A percentile compares a stretch with the other conserved stretches of the same genome.
These are phyloP conservation scores for Apocynum venetum DNA, from an alignment of 257 asterid genomes.

Conservation along the genomic window DNA sequence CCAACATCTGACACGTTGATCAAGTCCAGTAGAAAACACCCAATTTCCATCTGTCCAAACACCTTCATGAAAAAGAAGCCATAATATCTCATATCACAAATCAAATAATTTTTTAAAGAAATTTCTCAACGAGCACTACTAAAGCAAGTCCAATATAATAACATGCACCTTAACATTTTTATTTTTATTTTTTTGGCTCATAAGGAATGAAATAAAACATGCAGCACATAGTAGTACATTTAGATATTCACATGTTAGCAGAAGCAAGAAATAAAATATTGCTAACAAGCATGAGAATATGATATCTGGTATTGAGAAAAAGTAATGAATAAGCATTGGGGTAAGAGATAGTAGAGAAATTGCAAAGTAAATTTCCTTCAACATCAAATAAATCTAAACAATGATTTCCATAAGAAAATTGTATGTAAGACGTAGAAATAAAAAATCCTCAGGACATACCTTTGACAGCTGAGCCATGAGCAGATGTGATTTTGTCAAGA, in stretches of 20 bases:
- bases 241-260: not conserved
- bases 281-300: not conserved
- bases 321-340: not conserved
- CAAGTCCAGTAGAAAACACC: constrained; percentile 91
- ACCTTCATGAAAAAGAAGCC: constrained; percentile 36
- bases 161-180: not conserved
- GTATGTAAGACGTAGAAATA: not conserved
- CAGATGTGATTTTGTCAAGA: constrained; percentile 56
- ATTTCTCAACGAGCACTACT: not conserved
- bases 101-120: not conserved
- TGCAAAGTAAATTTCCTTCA: not conserved
- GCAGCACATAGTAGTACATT: not conserved
- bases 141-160: not conserved
- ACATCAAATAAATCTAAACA: not conserved
- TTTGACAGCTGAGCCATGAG: constrained; percentile 94
- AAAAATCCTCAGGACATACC: constrained; percentile 37
- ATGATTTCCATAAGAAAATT: not conserved
- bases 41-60: constrained; percentile 90
- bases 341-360: not conserved
- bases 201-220: not conserved
- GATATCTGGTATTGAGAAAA: not conserved
- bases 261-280: not conserved
- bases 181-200: not conserved
- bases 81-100: not conserved
- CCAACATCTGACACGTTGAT: constrained; percentile 95